phyloP scores from a whole-genome alignment of 1,284 basidiomycete genomes.

The Rhodotorula sp. region DNA sequence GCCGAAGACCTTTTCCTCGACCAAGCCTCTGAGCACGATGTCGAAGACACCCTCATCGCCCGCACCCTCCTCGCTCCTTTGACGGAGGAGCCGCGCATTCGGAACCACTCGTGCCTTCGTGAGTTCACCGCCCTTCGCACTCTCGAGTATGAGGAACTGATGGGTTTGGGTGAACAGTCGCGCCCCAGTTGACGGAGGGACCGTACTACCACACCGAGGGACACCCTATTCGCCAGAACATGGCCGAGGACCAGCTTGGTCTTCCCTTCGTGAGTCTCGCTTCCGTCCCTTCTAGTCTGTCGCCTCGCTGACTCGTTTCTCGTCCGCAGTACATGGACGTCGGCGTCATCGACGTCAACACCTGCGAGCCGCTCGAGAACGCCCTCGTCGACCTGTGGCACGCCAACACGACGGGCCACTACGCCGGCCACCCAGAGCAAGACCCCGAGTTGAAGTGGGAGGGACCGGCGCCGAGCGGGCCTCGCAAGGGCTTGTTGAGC shows the following conservation, averaged over 20 bases:
- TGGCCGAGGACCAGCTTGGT: constrained; percentile 58
- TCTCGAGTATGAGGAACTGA: too few species aligned
- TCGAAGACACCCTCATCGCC: constrained; percentile 42
- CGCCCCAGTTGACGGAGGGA: constrained; percentile 52
- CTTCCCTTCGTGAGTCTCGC: constrained; percentile 50
- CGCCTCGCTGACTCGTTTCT: background rate
- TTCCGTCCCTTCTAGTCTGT: too few species aligned
- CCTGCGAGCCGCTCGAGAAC: constrained; percentile 65
- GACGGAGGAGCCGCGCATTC: constrained; percentile 45
- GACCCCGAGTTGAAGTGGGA: constrained; percentile 49
- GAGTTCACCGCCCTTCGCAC: background rate
- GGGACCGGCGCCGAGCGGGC: constrained; percentile 46
- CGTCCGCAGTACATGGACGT: constrained; percentile 56
- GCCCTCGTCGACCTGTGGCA: constrained; percentile 70
- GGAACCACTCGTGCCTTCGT: constrained; percentile 50
- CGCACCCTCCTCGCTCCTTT: constrained; percentile 42
- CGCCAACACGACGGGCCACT: constrained; percentile 54
- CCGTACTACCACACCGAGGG: constrained; percentile 54
- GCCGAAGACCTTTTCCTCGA: constrained; percentile 48
- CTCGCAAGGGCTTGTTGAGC: constrained; percentile 49
- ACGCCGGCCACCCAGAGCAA: constrained; percentile 54
- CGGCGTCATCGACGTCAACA: constrained; percentile 69
- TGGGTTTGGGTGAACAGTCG: constrained; percentile 11
- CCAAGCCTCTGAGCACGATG: constrained; percentile 45
- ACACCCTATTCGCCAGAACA: constrained; percentile 56